A percentile compares a stretch with the other conserved stretches of the same genome.
Conservation (phyloP, 306 rosid species). For the Dalbergia oliveri region DNA sequence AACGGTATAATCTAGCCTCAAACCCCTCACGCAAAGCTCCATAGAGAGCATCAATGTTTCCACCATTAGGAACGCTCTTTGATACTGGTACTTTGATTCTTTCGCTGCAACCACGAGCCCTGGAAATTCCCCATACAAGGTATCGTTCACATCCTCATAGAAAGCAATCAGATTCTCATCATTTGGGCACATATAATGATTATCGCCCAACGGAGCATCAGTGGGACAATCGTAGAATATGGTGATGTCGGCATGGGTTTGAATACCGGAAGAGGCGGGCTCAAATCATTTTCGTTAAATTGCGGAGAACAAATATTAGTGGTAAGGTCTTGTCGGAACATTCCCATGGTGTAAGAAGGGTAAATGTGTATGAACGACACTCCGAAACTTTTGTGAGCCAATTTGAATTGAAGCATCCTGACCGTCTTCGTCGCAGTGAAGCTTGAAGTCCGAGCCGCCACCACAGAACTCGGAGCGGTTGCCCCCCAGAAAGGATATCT, state of each 20-base stretch:
- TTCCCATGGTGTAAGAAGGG: constrained; percentile 39
- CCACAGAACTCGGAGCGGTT: constrained; percentile 8
- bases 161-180: rapidly evolving
- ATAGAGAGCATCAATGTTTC: too few relatives aligned
- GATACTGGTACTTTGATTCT: background rate
- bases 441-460: background rate
- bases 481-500: constrained; percentile 54
- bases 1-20: too few relatives aligned
- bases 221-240: constrained; percentile 38
- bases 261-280: background rate
- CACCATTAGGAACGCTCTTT: background rate
- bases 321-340: constrained; percentile 20
- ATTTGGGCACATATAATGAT: background rate
- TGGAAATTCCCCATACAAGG: background rate
- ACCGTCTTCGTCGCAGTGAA: background rate
- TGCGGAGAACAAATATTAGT: constrained; percentile 5
- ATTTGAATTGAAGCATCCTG: background rate
- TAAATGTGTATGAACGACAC: too few relatives aligned
- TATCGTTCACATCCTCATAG: background rate
- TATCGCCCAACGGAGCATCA: rapidly evolving
- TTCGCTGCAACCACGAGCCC: rapidly evolving
- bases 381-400: background rate
- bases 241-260: constrained; percentile 3
- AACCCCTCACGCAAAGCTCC: background rate
- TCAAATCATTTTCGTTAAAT: background rate